Evolutionary conservation across 306 rosid genomes (phyloP).

Genomic region (Fragaria vesca): DNA sequence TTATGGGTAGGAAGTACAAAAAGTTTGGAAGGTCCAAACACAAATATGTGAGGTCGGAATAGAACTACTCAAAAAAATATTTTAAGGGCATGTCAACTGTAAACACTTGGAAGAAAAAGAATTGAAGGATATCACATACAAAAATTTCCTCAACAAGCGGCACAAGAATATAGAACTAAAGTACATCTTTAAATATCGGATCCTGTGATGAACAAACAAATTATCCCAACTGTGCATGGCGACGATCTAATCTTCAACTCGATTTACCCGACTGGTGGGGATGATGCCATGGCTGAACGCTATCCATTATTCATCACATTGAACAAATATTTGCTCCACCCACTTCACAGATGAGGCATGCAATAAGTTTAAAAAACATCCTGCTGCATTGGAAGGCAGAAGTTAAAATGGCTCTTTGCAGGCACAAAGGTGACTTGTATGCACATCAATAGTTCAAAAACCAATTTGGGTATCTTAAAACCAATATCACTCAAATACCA

Average conservation of each 20-base stretch:
- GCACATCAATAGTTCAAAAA: not conserved
- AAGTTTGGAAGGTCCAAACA: not conserved
- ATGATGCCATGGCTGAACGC: constrained; percentile 28
- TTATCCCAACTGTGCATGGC: constrained; percentile 3
- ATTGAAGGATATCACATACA: constrained; percentile 12
- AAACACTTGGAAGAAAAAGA: not conserved
- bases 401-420: not conserved
- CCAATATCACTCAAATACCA: not conserved
- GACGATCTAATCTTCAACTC: constrained; percentile 25
- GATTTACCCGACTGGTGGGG: constrained; percentile 23
- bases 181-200: constrained; percentile 38
- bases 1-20: not conserved
- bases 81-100: not conserved
- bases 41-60: not conserved
- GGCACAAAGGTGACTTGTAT: not conserved
- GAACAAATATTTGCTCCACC: constrained; percentile 29
- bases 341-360: constrained; percentile 27
- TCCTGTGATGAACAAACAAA: constrained; percentile 33
- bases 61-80: not conserved
- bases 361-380: constrained; percentile 30
- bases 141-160: constrained; percentile 23
- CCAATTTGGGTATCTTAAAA: not conserved
- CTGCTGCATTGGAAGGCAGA: constrained; percentile 22
- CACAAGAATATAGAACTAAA: constrained; percentile 23
- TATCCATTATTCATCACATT: constrained; percentile 17